These are phyloP conservation scores for Cyclotella baltica DNA, from an alignment of 108 stramenopile species.

Conservation along the genomic window DNA sequence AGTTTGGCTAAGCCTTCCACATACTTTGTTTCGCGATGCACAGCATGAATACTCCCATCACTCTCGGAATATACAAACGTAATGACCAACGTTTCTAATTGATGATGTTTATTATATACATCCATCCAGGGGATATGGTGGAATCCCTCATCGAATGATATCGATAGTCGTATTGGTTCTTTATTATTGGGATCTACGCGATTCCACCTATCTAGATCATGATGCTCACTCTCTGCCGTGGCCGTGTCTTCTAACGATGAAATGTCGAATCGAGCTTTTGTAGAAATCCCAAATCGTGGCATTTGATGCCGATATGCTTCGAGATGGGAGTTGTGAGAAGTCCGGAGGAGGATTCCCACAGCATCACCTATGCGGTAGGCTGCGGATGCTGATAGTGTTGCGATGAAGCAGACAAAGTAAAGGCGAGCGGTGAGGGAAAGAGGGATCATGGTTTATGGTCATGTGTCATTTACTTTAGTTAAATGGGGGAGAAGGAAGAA, in stretches of 20 bases:
- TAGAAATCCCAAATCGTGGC: slow-evolving; percentile 50
- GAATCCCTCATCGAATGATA: slow-evolving; percentile 50
- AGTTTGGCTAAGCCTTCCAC: neutral
- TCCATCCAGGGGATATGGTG: slow-evolving; percentile 48
- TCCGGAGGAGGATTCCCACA: slow-evolving; percentile 45
- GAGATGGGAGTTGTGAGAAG: slow-evolving; percentile 19
- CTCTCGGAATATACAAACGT: slow-evolving; percentile 42
- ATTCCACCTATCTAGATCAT: neutral
- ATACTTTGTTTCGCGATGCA: slow-evolving; percentile 42
- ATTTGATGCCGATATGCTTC: slow-evolving; percentile 51
- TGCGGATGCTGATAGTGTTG: neutral
- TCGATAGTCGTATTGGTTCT: slow-evolving; percentile 24
- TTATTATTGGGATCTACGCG: neutral
- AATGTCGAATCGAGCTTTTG: slow-evolving; percentile 33
- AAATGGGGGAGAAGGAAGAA: no score
- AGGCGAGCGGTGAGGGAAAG: neutral
- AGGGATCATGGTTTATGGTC: neutral
- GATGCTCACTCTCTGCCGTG: neutral
- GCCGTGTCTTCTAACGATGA: slow-evolving; percentile 9
- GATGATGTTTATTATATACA: slow-evolving; percentile 23
- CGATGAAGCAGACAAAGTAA: neutral
- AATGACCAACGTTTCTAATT: slow-evolving; percentile 32
- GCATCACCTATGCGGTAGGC: slow-evolving; percentile 43
- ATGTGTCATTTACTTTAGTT: no score
- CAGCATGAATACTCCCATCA: slow-evolving; percentile 48